Base-by-base conservation (phyloP, 257 asterid species). In the Datura wrightii region DNA sequence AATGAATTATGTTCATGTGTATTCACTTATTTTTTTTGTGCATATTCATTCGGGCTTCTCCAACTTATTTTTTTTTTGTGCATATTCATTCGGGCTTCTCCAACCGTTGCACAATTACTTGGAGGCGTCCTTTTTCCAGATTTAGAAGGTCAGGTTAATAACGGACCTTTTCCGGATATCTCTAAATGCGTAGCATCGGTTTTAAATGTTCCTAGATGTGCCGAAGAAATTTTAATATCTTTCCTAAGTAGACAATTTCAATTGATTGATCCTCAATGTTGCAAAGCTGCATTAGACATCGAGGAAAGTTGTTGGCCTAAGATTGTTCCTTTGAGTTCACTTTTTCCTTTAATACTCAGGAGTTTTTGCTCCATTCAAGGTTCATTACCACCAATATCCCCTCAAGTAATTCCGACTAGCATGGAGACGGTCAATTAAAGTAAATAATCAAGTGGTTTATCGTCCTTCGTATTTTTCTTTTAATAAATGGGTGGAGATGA, bases 221-320 rank as follows among this genome's bases (percentile, higher is more conserved):
- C 62, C 56, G 67, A 79, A 39, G 89, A 89, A 36, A 48, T 83
- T 2, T 19, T 56, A 37, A 8, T 46, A 0, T 86, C 89, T 1
- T 69, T 69, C 3, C 7, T 41, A 69, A 69, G 7, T 8, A 41
- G 6, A 39, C 2, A 41, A 37, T 3, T 14, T 15, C 8, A 36
- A 0, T 36, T 86, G 4, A 65, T 89, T 16, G 85, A 82, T 3
- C 86, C 86, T 10, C 79, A 65, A 9, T 89, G 88, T 58, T 89
- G 89, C 37, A 66, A 16, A 9, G 82, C 63, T 9, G 2, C 82
- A 42, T n/a, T 86, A 36, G 16, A 52, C 1, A 39, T 89, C 37
- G 85, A 89, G 3, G 80, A 80, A 6, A 82, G 54, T 54, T 86
- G 89, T 55, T 89, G 85, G 89, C 80, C 88, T 0, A 85, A 83